Conservation (phyloP, 352 stramenopile genomes). For the Phytophthora meadii region DNA sequence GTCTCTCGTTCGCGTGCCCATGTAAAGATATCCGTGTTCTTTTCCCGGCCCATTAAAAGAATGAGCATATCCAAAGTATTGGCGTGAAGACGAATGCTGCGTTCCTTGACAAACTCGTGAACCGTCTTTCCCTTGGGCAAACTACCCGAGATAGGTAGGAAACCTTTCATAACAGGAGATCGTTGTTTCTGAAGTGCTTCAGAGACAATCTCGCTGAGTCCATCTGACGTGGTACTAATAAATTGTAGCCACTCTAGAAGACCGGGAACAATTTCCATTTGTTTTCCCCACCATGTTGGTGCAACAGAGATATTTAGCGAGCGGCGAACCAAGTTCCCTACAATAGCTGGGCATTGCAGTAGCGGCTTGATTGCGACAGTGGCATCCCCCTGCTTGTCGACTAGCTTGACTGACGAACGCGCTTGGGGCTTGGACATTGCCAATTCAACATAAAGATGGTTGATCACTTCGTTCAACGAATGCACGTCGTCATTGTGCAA, state of each 20-base stretch:
- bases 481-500: slow-evolving; percentile 90
- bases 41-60: slow-evolving; percentile 27
- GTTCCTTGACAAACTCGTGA: slow-evolving; percentile 47
- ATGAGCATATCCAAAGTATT: slow-evolving; percentile 37
- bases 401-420: slow-evolving; percentile 56
- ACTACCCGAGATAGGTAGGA: slow-evolving; percentile 36
- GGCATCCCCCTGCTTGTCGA: slow-evolving; percentile 67
- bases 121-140: slow-evolving; percentile 36
- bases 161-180: slow-evolving; percentile 39
- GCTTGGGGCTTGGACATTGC: slow-evolving; percentile 62
- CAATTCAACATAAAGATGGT: slow-evolving; percentile 64
- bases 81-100: slow-evolving; percentile 41
- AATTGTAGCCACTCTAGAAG: slow-evolving; percentile 80
- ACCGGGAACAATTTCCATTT: slow-evolving; percentile 57
- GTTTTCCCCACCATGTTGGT: slow-evolving; percentile 71
- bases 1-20: slow-evolving; percentile 48
- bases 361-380: slow-evolving; percentile 51
- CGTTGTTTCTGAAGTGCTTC: slow-evolving; percentile 67
- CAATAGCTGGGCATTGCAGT: slow-evolving; percentile 53
- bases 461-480: slow-evolving; percentile 76
- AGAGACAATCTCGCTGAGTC: slow-evolving; percentile 73
- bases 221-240: slow-evolving; percentile 76
- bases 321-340: slow-evolving; percentile 59
- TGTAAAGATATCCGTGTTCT: slow-evolving; percentile 21
- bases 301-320: slow-evolving; percentile 79